Evolutionary conservation across 2,329 filamentous ascomycete species (phyloP).

Genomic region (Fusarium siculi): DNA sequence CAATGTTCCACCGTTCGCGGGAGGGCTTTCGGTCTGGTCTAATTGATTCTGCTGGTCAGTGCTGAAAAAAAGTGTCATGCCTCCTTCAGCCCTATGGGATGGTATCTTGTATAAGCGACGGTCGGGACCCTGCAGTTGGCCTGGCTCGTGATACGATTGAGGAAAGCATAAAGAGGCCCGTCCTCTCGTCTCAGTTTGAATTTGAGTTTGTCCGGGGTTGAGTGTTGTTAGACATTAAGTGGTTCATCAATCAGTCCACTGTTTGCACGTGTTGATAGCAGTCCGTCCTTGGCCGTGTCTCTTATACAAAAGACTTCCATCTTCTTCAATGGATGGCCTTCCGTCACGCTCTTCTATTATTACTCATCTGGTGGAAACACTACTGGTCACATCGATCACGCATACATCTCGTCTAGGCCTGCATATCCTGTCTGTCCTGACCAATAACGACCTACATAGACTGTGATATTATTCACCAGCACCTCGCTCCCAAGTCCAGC

Average conservation of each 20-base stretch:
- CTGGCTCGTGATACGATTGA: conserved; percentile 9
- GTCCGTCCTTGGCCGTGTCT: not conserved
- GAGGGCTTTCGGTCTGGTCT: not conserved
- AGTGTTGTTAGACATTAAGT: not conserved
- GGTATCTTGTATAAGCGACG: not conserved
- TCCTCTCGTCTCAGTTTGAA: not conserved
- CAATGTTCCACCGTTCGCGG: conserved; percentile 7
- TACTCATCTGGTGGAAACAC: not conserved
- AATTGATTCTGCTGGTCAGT: not conserved
- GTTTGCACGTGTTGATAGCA: not conserved
- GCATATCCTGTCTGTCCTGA: not conserved
- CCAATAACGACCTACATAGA: not conserved
- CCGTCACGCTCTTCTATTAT: not conserved
- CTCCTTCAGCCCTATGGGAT: conserved; percentile 21
- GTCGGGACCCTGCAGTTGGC: not conserved
- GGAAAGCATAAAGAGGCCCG: conserved; percentile 26
- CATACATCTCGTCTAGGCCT: not conserved
- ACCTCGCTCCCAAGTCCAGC: not conserved
- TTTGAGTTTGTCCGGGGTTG: not conserved
- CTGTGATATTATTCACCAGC: not conserved
- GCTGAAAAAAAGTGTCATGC: not conserved
- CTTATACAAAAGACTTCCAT: not conserved
- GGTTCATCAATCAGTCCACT: not conserved
- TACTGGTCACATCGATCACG: not conserved
- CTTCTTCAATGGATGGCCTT: not conserved